Base-by-base conservation (phyloP, 179 eudicot genomes). In the Amaranthus tricolor region DNA sequence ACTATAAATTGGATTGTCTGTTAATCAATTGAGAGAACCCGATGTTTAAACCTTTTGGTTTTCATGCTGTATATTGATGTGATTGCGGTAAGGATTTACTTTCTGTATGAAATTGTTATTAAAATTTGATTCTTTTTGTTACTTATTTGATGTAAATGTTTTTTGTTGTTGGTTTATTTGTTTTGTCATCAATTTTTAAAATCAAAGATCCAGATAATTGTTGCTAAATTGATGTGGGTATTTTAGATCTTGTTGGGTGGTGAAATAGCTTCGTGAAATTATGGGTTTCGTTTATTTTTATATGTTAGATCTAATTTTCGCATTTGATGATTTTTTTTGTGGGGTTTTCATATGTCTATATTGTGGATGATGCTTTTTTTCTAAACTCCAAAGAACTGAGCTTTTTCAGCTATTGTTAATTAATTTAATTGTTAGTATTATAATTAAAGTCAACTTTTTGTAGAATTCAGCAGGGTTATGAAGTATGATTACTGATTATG, bases 241-340 rank as follows among this genome's bases (percentile, higher is more conserved):
- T 31, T 31, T 14, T 78, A 67, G 85, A 82, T 84, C 82, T 70
- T 43, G 17, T 62, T 59, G 19, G 3, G 50, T 53, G 52, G 59
- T 66, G 69, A 15, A 45, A 17, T 43, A 43, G 52, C 62, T 62
- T 12, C 14, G 40, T 31, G 13, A 65, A 71, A 74, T 74, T 75
- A 16, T 56, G 70, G 73, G 45, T 50, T 80, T 66, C 31, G 19
- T 20, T 12, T 76, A 55, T 66, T 75, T 47, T 51, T 56, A 45
- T 49, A 7, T 62, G 19, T n/a, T 55, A 55, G 72, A 75, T 71
- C 56, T 43, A 10, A 16, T 77, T 17, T 58, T 31, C 6, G 1
- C 40, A 20, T 45, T 17, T 45, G 5, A n/a, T 62, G 45, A 0
- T 40, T 9, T 52, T 40, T 63, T 6, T 56, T 31, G 40, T 63